Percentiles rank a stretch among this genome's conserved stretches.
phyloP scores from a whole-genome alignment of 192 early-diverging fungal species.

The Podila epicladia region DNA sequence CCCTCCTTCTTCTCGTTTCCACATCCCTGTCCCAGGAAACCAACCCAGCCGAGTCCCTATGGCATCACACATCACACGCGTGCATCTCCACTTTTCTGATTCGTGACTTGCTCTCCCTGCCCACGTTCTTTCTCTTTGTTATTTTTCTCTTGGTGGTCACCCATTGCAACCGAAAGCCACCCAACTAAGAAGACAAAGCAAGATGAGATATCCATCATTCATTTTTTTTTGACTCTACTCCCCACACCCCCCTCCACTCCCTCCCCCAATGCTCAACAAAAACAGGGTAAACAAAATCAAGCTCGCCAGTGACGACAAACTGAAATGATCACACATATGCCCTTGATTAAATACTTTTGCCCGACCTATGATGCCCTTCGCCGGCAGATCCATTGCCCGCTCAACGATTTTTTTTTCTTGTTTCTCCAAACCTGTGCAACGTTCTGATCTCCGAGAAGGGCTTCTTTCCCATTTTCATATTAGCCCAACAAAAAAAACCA shows the following conservation, averaged over 20 bases:
- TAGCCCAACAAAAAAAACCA: no score
- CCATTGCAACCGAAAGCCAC: neutral
- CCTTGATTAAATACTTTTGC: neutral
- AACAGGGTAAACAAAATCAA: neutral
- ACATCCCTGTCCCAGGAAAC: no score
- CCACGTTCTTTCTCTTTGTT: neutral
- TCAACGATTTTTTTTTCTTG: neutral
- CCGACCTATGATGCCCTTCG: neutral
- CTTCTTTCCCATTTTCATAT: no score
- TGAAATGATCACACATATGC: no score
- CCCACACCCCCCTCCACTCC: conserved; percentile 1
- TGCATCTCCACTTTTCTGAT: no score
- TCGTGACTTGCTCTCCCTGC: no score
- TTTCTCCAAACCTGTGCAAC: neutral
- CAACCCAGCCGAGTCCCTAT: no score
- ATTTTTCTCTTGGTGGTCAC: neutral
- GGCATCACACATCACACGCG: no score
- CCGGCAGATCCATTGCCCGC: conserved; percentile 30
- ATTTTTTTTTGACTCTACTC: conserved; percentile 7
- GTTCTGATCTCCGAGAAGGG: neutral
- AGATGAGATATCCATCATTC: neutral
- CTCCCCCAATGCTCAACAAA: neutral
- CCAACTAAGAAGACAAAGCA: neutral
- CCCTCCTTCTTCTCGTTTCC: no score
- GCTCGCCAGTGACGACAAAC: no score